Conservation (phyloP, 345 rosid species). For the Kandelia obovata region DNA sequence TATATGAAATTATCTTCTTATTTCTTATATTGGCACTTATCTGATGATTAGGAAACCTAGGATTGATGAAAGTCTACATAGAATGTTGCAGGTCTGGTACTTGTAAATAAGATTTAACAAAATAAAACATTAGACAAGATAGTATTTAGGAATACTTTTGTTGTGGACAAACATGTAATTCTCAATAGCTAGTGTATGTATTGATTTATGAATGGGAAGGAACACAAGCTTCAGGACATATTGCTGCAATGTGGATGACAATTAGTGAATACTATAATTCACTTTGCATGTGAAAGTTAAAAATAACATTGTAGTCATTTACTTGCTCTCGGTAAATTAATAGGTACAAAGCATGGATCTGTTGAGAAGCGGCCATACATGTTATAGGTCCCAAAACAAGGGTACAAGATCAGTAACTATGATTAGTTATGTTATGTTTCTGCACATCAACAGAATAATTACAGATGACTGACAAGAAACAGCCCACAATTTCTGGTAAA, state of each 20-base stretch:
- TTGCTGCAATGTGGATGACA: neutral
- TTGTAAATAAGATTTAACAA: slow-evolving; percentile 42
- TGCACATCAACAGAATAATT: slow-evolving; percentile 20
- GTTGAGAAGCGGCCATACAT: neutral
- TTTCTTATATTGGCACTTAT: slow-evolving; percentile 39
- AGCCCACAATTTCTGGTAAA: slow-evolving; percentile 2
- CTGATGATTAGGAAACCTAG: slow-evolving; percentile 35
- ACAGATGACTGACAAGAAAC: slow-evolving; percentile 18
- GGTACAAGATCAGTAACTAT: neutral
- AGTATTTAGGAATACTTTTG: slow-evolving; percentile 21
- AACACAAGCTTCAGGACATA: slow-evolving; percentile 1
- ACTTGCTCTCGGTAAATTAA: neutral
- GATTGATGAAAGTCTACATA: slow-evolving; percentile 36
- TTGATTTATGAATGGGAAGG: slow-evolving; percentile 11
- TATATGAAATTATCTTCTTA: slow-evolving; percentile 33
- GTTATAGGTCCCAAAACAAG: neutral
- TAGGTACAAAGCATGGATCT: neutral
- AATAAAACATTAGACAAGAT: slow-evolving; percentile 40
- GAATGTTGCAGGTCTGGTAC: slow-evolving; percentile 48
- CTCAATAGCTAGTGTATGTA: slow-evolving; percentile 23
- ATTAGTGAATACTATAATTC: too few species aligned
- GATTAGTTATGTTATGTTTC: slow-evolving; percentile 20
- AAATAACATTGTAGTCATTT: too few species aligned
- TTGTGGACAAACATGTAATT: slow-evolving; percentile 22
- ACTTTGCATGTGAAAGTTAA: too few species aligned